These are phyloP conservation scores for Trametopsis cervina DNA, from an alignment of 768 basidiomycete species.

Conservation along the genomic window DNA sequence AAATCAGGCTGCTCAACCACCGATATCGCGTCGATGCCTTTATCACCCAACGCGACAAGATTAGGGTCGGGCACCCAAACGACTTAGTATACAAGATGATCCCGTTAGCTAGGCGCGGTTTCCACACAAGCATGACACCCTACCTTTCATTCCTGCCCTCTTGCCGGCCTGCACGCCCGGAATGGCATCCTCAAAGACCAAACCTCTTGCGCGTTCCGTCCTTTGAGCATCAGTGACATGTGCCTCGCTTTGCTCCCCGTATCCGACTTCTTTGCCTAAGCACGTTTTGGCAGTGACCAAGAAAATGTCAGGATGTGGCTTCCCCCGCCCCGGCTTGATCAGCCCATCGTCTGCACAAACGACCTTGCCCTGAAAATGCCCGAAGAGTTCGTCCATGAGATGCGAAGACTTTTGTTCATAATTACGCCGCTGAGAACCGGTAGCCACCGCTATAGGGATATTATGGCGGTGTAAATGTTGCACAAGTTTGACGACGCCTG, in stretches of 20 bases:
- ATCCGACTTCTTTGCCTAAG: conserved; percentile 50
- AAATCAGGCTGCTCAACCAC: conserved; percentile 52
- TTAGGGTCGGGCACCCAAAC: conserved; percentile 82
- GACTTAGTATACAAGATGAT: conserved; percentile 34
- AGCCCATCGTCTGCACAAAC: conserved; percentile 68
- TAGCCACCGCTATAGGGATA: conserved; percentile 78
- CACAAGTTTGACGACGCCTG: conserved; percentile 66
- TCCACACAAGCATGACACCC: conserved; percentile 1
- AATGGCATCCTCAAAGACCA: conserved; percentile 81
- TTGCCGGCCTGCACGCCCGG: conserved; percentile 76
- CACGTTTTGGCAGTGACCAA: conserved; percentile 59
- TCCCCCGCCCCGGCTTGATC: conserved; percentile 43
- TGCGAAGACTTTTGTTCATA: conserved; percentile 63
- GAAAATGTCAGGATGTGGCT: conserved; percentile 81
- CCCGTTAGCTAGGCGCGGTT: not conserved
- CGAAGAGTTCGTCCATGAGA: conserved; percentile 59
- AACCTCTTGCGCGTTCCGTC: conserved; percentile 49
- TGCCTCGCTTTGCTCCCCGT: conserved; percentile 27
- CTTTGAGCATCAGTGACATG: conserved; percentile 28
- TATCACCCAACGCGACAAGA: conserved; percentile 37
- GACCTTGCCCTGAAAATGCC: conserved; percentile 53
- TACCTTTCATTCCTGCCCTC: conserved; percentile 82
- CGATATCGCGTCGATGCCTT: conserved; percentile 27
- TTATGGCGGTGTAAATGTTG: conserved; percentile 57
- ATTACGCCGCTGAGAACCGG: conserved; percentile 62